These are phyloP conservation scores for Salpingoeca rosetta DNA, from an alignment of 78 protist species.

Conservation along the genomic window DNA sequence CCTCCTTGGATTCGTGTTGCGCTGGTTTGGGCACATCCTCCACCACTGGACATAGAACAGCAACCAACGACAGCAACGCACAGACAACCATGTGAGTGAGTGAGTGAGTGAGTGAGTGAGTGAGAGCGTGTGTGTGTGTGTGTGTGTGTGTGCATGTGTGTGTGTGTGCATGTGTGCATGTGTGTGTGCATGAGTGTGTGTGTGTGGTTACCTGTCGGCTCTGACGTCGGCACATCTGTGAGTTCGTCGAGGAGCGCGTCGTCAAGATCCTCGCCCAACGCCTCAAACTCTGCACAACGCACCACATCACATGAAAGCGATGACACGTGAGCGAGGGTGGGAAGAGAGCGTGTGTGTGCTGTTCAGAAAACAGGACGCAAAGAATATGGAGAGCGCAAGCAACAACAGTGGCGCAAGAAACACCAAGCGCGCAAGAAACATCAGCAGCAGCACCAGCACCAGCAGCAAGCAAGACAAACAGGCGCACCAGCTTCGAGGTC, in stretches of 20 bases:
- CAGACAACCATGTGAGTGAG: neutral
- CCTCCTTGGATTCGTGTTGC: neutral
- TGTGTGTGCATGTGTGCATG: no score
- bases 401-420: neutral
- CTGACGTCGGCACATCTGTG: constrained; percentile 1
- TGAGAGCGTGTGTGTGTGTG: no score
- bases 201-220: neutral
- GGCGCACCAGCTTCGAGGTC: constrained; percentile 54
- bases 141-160: no score
- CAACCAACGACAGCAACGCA: neutral
- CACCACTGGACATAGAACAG: neutral
- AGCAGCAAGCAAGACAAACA: neutral
- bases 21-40: no score
- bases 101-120: no score
- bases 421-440: neutral
- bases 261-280: constrained; percentile 51
- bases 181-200: no score
- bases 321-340: neutral
- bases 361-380: neutral
- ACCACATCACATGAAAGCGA: neutral
- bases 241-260: constrained; percentile 20
- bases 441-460: no score
- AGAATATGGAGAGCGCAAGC: neutral
- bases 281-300: constrained; percentile 23
- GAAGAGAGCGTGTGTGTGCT: neutral